Evolutionary conservation across 2,329 filamentous ascomycete species (phyloP).

Genomic region (Biscogniauxia sp.): DNA sequence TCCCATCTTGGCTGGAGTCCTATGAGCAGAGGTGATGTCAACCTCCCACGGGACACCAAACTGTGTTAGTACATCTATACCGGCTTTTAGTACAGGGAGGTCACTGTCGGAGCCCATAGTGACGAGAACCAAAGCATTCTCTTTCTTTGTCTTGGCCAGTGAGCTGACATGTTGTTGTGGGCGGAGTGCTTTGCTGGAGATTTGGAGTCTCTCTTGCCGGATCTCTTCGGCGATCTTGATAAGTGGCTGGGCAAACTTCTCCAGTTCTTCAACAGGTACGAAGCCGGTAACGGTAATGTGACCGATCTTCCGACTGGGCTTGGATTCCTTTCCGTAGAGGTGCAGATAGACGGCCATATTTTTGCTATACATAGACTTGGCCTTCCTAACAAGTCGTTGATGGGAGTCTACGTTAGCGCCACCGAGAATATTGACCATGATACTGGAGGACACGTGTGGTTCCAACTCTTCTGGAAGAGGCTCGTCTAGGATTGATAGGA

Average conservation of each 20-base stretch:
- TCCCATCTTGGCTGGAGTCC: slow-evolving; percentile 69
- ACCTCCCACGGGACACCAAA: slow-evolving; percentile 71
- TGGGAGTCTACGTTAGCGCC: slow-evolving; percentile 66
- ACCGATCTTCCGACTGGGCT: slow-evolving; percentile 89
- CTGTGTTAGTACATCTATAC: slow-evolving; percentile 63
- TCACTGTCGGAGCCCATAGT: slow-evolving; percentile 86
- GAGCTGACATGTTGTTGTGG: slow-evolving; percentile 23
- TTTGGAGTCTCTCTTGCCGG: slow-evolving; percentile 51
- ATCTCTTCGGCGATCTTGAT: slow-evolving; percentile 63
- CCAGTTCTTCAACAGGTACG: slow-evolving; percentile 63
- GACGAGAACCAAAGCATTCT: slow-evolving; percentile 64
- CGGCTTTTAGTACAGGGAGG: slow-evolving; percentile 64
- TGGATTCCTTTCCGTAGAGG: slow-evolving; percentile 87
- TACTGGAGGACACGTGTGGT: slow-evolving; percentile 59
- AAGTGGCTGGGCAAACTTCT: slow-evolving; percentile 61
- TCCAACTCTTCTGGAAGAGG: slow-evolving; percentile 55
- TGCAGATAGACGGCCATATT: slow-evolving; percentile 63
- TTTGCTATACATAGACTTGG: slow-evolving; percentile 42
- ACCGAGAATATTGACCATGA: slow-evolving; percentile 81
- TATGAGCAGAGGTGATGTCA: slow-evolving; percentile 77
- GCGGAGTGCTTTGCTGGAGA: slow-evolving; percentile 11
- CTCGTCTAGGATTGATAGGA: slow-evolving; percentile 74
- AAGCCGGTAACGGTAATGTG: slow-evolving; percentile 81
- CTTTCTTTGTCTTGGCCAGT: slow-evolving; percentile 28
- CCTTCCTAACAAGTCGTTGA: slow-evolving; percentile 45